A percentile compares a stretch with the other conserved stretches of the same genome.
Conservation (phyloP, 164 flowering plant genomes). For the Echeveria elegans region DNA sequence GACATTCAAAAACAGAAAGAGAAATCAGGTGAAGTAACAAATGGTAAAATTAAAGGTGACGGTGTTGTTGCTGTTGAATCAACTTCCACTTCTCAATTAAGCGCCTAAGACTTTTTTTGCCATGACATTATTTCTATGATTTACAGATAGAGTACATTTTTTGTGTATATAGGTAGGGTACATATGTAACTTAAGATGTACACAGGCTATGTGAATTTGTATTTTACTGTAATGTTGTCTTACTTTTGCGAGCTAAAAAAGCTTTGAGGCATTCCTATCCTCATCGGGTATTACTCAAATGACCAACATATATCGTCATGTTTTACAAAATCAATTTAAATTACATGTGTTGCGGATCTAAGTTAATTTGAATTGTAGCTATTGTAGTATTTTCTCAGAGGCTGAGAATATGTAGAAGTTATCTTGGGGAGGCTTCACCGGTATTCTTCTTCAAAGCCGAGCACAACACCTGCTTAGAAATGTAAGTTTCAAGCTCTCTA, state of each 20-base stretch:
- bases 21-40: constrained; percentile 23
- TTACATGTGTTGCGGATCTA: background rate
- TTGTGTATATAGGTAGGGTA: background rate
- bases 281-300: background rate
- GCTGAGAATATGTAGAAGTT: constrained; percentile 40
- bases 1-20: constrained; percentile 21
- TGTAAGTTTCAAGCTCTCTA: constrained; percentile 73
- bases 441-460: constrained; percentile 58
- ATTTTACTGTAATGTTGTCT: too few relatives aligned
- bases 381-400: constrained; percentile 40
- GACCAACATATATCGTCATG: background rate
- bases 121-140: background rate
- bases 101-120: constrained; percentile 5
- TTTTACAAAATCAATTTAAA: background rate
- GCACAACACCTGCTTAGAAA: constrained; percentile 74
- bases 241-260: too few relatives aligned
- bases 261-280: too few relatives aligned
- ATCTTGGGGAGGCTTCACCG: constrained; percentile 54
- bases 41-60: constrained; percentile 25
- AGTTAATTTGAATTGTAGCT: background rate
- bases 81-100: constrained; percentile 16
- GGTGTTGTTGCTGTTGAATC: constrained; percentile 37
- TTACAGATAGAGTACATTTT: background rate
- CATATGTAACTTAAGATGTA: background rate
- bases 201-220: background rate